Conservation (phyloP, 139 green algal genomes). For the Asterochloris erici region DNA sequence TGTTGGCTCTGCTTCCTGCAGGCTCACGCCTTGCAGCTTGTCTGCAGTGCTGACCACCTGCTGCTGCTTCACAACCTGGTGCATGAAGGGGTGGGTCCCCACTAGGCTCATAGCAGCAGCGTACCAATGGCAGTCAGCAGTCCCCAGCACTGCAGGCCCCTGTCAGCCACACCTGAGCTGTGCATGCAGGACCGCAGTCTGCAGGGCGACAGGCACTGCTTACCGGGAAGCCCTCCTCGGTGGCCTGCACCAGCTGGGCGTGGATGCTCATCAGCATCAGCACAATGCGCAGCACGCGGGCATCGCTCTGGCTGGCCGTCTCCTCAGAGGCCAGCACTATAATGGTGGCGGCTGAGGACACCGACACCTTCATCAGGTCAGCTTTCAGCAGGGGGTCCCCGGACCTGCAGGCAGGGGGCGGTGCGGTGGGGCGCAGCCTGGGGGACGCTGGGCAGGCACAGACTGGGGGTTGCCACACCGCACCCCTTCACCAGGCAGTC, state of each 20-base stretch:
- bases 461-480: neutral
- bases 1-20: too few relatives aligned
- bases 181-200: neutral
- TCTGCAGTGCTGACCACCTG: too few relatives aligned
- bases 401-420: neutral
- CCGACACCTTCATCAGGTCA: constrained; percentile 49
- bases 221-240: constrained; percentile 24
- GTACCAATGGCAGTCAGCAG: too few relatives aligned
- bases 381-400: constrained; percentile 37
- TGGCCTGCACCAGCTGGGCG: constrained; percentile 15
- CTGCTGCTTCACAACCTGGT: too few relatives aligned
- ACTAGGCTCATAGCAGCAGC: too few relatives aligned
- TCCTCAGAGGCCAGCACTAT: constrained; percentile 43
- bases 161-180: neutral
- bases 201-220: neutral
- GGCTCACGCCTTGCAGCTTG: too few relatives aligned
- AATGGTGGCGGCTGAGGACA: constrained; percentile 33
- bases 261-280: constrained; percentile 34
- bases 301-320: constrained; percentile 17
- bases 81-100: too few relatives aligned
- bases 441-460: neutral
- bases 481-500: constrained; percentile 1
- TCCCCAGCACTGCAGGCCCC: neutral
- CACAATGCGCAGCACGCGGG: constrained; percentile 37
- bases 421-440: neutral